Conservation (phyloP, 306 rosid genomes). For the Canavalia gladiata region DNA sequence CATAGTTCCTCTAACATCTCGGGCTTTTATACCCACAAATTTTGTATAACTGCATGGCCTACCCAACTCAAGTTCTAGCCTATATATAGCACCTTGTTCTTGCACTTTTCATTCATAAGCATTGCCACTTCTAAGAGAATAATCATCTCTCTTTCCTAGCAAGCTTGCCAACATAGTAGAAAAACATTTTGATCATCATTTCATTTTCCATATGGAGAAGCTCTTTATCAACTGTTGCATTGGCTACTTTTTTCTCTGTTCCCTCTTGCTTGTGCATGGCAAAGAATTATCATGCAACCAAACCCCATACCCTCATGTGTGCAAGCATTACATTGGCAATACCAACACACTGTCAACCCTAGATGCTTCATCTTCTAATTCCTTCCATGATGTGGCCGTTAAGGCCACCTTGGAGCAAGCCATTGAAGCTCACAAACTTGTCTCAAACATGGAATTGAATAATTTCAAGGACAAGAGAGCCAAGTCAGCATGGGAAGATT, state of each 20-base stretch:
- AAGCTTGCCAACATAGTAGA: not conserved
- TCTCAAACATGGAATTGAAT: slow-evolving; percentile 56
- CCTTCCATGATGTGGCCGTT: slow-evolving; percentile 61
- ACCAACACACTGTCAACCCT: slow-evolving; percentile 54
- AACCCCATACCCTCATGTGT: slow-evolving; percentile 77
- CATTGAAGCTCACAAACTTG: slow-evolving; percentile 60
- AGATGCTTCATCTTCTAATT: slow-evolving; percentile 10
- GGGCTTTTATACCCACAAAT: slow-evolving; percentile 37
- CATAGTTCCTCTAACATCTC: not conserved
- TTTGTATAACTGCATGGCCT: slow-evolving; percentile 32
- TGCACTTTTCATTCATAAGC: slow-evolving; percentile 40
- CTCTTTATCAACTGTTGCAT: slow-evolving; percentile 49
- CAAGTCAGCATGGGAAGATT: slow-evolving; percentile 75
- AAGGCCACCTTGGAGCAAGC: slow-evolving; percentile 77
- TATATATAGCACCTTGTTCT: slow-evolving; percentile 54
- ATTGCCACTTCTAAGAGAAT: slow-evolving; percentile 6
- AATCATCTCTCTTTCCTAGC: slow-evolving; percentile 9
- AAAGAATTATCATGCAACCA: slow-evolving; percentile 63
- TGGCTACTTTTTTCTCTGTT: slow-evolving; percentile 43
- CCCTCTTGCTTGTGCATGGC: slow-evolving; percentile 53
- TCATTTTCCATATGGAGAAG: slow-evolving; percentile 49
- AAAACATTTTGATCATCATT: not conserved
- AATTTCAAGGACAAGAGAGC: slow-evolving; percentile 53
- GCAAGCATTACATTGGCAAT: slow-evolving; percentile 57
- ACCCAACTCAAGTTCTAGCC: slow-evolving; percentile 47